phyloP scores from a whole-genome alignment of 1,284 basidiomycete genomes.

The Ceratobasidium sp. region DNA sequence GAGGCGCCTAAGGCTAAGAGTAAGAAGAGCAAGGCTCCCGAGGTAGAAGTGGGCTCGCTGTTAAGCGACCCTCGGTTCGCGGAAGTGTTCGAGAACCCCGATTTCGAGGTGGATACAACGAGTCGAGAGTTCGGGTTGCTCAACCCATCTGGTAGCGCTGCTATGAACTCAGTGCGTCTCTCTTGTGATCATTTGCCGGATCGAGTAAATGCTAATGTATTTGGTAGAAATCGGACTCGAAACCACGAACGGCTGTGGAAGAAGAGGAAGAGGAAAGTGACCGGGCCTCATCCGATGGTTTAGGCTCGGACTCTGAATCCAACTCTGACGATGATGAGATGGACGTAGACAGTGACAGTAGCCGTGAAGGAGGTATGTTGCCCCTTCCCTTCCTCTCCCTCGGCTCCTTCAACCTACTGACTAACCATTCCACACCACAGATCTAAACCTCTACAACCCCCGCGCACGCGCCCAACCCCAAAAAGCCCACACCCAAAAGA shows the following conservation, averaged over 20 bases:
- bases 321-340: constrained; percentile 54
- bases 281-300: constrained; percentile 78
- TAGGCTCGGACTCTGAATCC: constrained; percentile 56
- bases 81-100: constrained; percentile 93
- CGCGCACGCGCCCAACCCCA: constrained; percentile 52
- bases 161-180: constrained; percentile 16
- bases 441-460: constrained; percentile 56
- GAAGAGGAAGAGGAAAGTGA: constrained; percentile 92
- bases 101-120: constrained; percentile 91
- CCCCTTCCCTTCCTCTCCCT: not conserved
- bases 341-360: constrained; percentile 60
- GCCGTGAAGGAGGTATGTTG: constrained; percentile 57
- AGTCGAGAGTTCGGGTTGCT: constrained; percentile 90
- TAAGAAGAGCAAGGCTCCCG: constrained; percentile 57
- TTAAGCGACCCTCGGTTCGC: constrained; percentile 92
- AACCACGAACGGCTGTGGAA: constrained; percentile 80
- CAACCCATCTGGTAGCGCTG: constrained; percentile 70
- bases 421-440: constrained; percentile 44
- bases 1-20: constrained; percentile 58
- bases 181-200: constrained; percentile 15
- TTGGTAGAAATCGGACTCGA: constrained; percentile 49
- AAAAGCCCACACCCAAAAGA: constrained; percentile 32
- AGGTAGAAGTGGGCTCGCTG: constrained; percentile 64
- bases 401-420: not conserved
- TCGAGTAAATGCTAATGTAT: constrained; percentile 24